Conservation (phyloP, 139 green algal genomes). For the Picochlorum sp. region DNA sequence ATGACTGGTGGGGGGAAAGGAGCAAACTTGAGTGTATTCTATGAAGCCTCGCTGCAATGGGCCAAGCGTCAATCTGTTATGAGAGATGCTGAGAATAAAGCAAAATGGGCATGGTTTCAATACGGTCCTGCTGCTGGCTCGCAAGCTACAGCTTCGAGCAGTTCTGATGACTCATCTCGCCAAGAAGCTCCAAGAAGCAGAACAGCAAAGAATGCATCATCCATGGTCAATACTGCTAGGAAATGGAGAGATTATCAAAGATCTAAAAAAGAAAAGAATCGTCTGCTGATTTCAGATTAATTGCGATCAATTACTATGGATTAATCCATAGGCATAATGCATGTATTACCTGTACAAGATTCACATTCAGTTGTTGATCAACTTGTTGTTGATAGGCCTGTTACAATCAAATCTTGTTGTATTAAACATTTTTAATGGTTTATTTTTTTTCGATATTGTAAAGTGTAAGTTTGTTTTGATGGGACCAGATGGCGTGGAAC, state of each 20-base stretch:
- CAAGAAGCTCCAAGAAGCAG: background rate
- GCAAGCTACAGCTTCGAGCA: background rate
- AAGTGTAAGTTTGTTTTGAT: too few species aligned
- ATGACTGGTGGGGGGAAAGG: slow-evolving; percentile 20
- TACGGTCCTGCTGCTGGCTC: background rate
- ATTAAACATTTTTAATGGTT: too few species aligned
- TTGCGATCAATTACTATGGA: background rate
- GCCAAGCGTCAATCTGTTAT: slow-evolving; percentile 19
- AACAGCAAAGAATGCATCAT: background rate
- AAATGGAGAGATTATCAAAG: slow-evolving; percentile 27
- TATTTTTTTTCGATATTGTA: too few species aligned
- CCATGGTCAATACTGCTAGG: slow-evolving; percentile 8
- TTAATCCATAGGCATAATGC: background rate
- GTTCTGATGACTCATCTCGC: background rate
- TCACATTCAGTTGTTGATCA: too few species aligned
- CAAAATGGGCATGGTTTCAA: background rate
- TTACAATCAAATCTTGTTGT: too few species aligned
- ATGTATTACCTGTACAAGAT: too few species aligned
- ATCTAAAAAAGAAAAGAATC: background rate
- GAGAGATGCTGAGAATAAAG: background rate
- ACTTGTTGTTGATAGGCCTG: too few species aligned
- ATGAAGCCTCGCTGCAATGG: slow-evolving; percentile 24
- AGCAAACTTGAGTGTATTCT: slow-evolving; percentile 27
- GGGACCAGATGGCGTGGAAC: too few species aligned
- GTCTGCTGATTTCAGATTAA: background rate